phyloP scores from a whole-genome alignment of 2,329 filamentous ascomycete species.

The Fusarium anguioides region DNA sequence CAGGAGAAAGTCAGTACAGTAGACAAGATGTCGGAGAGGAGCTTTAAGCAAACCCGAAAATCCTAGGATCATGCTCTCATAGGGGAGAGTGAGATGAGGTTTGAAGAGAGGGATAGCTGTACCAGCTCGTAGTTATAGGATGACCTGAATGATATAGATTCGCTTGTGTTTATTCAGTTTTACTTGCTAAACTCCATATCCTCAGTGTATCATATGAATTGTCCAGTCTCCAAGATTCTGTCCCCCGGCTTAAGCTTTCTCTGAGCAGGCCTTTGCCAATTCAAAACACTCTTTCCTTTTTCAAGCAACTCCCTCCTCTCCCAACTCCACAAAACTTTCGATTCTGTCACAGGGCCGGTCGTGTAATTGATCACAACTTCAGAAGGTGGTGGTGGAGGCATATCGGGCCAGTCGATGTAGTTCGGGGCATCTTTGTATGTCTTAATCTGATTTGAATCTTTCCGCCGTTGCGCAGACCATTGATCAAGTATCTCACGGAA shows the following conservation, averaged over 20 bases:
- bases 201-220: too few relatives aligned
- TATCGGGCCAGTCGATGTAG: conserved; percentile 43
- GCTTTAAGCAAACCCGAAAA: too few relatives aligned
- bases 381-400: neutral
- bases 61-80: too few relatives aligned
- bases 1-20: too few relatives aligned
- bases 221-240: conserved; percentile 18
- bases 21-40: too few relatives aligned
- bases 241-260: conserved; percentile 9
- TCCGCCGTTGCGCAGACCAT: conserved; percentile 38
- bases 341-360: neutral
- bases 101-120: too few relatives aligned
- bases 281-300: conserved; percentile 21
- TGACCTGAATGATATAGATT: too few relatives aligned
- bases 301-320: neutral
- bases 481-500: conserved; percentile 44
- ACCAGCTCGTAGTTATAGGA: too few relatives aligned
- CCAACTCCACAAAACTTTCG: neutral
- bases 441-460: conserved; percentile 2
- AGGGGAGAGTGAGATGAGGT: too few relatives aligned
- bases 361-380: neutral
- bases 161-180: too few relatives aligned
- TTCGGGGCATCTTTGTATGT: conserved; percentile 32
- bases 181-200: too few relatives aligned
- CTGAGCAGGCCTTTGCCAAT: conserved; percentile 26